Evolutionary conservation across 2,329 filamentous ascomycete genomes (phyloP), one percentile per base, ranked within the genome.

Genomic region (Monilinia fructicola): DNA sequence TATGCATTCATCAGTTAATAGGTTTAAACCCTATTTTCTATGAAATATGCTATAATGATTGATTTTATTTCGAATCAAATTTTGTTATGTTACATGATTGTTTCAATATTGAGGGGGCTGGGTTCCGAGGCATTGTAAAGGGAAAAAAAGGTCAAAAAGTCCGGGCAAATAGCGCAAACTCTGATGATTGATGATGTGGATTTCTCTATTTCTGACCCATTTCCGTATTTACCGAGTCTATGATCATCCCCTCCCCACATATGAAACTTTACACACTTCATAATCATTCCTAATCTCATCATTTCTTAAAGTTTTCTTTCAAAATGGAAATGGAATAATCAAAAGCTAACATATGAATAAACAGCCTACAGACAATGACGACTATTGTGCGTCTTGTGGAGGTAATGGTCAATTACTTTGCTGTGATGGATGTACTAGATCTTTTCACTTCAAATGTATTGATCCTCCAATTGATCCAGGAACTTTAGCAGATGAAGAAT

Each of bases 391-490:
- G 69, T 87, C 92, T 55, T 99, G 95, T 79, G 87, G 89, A 74
- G 90, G 90, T 70, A 90, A 87, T 71, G 94, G 94, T 67, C 87
- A 92, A 72, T 85, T 99, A 70, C 84, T 98, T 71, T 97, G 93
- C 79, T 99, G 95, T 78, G 95, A 98, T 80, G 91, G 90, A 69
- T 99, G 95, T 79, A 86, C 89, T 68, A 87, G 92, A 71, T 92
- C 93, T 7, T 97, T 96, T 79, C 95, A 98, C 78, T 92, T 95
- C 76, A 84, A 86, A 68, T 98, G 95, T 77, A 87, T 95, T 71
- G 90, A 96, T 77, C 93, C 94, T 69, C 90, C 92, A 50, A 81
- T 92, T 71, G 69, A 69, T 35, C 69, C 73, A 48, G 83, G 87
- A 65, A 84, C 86, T 68, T 81, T 89, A 67, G 88, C 89, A 67